Evolutionary conservation across 306 rosid genomes (phyloP).

Genomic region (Fagus sylvatica): DNA sequence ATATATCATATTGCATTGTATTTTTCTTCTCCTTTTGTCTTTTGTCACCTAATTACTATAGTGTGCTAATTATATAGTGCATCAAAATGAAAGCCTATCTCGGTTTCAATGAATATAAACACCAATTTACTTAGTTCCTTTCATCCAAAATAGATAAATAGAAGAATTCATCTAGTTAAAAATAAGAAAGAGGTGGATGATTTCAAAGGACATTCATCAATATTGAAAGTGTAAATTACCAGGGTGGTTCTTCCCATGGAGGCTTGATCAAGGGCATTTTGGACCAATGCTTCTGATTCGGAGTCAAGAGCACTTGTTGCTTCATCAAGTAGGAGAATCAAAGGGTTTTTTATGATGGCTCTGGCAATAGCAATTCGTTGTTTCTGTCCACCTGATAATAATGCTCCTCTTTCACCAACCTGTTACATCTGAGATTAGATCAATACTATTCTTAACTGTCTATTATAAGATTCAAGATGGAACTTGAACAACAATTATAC

Average conservation of each 20-base stretch:
- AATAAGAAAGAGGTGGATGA: too few species aligned
- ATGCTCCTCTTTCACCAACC: conserved; percentile 92
- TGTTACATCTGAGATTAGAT: conserved; percentile 30
- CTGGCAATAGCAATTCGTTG: conserved; percentile 93
- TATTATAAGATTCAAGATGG: conserved; percentile 6
- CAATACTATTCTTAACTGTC: background rate
- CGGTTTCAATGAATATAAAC: background rate
- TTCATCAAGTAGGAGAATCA: conserved; percentile 89
- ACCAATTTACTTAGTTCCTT: background rate
- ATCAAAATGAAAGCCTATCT: background rate
- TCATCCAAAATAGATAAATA: background rate
- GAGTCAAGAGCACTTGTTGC: conserved; percentile 98
- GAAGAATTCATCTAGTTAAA: background rate
- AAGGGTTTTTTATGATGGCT: conserved; percentile 88
- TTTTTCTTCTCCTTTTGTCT: too few species aligned
- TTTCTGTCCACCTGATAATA: conserved; percentile 93
- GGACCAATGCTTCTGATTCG: conserved; percentile 85
- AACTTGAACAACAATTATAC: background rate
- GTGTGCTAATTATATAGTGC: background rate
- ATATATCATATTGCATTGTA: too few species aligned
- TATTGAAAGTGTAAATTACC: conserved; percentile 39
- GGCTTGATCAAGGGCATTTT: conserved; percentile 94
- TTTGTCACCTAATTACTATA: background rate
- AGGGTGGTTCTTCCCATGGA: conserved; percentile 95
- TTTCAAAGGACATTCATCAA: background rate